Conservation (phyloP, 129 eudicot species). For the Chrysanthemum seticuspe region DNA sequence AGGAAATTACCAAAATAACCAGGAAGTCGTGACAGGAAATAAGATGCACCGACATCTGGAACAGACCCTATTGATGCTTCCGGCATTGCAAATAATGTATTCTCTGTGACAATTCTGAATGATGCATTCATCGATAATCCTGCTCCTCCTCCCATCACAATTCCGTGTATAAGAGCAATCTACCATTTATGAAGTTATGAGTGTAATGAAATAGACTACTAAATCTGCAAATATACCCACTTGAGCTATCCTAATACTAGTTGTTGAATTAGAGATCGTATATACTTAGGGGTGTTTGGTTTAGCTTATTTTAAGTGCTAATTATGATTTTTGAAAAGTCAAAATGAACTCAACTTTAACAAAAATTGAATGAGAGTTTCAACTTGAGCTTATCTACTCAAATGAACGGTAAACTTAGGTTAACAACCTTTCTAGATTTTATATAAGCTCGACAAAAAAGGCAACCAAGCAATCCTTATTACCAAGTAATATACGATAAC, state of each 20-base stretch:
- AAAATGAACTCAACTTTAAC: too few species aligned
- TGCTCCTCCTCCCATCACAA: constrained; percentile 66
- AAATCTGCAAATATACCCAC: background rate
- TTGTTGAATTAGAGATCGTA: too few species aligned
- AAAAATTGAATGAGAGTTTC: too few species aligned
- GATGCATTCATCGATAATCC: constrained; percentile 46
- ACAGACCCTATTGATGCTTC: constrained; percentile 35
- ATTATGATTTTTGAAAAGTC: too few species aligned
- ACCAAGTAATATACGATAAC: background rate
- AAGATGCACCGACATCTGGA: constrained; percentile 38
- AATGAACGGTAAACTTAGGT: too few species aligned
- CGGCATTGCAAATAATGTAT: constrained; percentile 38
- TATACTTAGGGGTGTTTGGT: too few species aligned
- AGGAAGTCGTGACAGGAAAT: constrained; percentile 35
- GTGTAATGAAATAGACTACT: background rate
- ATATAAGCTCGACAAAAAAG: too few species aligned
- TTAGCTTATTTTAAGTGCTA: too few species aligned
- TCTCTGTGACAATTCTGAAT: constrained; percentile 48
- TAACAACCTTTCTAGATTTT: too few species aligned
- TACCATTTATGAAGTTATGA: background rate
- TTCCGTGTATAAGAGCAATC: constrained; percentile 42
- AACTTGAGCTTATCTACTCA: too few species aligned
- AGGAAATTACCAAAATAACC: constrained; percentile 30
- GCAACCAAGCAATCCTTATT: too few species aligned
- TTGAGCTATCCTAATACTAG: background rate